Evolutionary conservation across 441 rosid genomes (phyloP).

Genomic region (Rhodomyrtus psidioides): DNA sequence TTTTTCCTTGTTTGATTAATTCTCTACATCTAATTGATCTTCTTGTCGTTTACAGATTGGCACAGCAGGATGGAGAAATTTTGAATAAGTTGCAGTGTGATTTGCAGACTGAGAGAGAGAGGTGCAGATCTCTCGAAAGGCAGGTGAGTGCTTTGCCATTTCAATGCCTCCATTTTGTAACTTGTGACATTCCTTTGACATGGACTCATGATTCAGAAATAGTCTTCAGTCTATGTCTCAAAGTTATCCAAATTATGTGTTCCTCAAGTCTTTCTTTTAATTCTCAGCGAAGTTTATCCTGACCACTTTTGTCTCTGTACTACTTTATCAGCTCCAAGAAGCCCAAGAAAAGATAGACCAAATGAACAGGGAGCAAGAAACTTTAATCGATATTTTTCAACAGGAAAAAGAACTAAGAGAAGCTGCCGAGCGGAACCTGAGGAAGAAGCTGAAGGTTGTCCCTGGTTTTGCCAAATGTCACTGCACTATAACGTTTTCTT

Average conservation of each 20-base stretch:
- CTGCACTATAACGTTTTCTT: neutral
- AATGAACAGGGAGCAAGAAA: slow-evolving; percentile 56
- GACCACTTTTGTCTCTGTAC: neutral
- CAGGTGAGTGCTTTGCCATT: slow-evolving; percentile 32
- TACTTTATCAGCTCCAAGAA: slow-evolving; percentile 33
- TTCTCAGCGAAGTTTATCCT: neutral
- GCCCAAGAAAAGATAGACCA: slow-evolving; percentile 40
- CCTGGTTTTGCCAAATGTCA: neutral
- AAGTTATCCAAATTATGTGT: neutral
- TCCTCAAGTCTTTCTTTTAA: neutral
- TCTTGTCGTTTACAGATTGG: slow-evolving; percentile 27
- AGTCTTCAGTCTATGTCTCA: neutral
- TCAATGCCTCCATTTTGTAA: neutral
- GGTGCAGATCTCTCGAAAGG: slow-evolving; percentile 37
- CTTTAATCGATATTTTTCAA: slow-evolving; percentile 50
- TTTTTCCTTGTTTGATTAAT: neutral
- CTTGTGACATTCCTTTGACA: neutral
- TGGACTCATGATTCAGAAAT: neutral
- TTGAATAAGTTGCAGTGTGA: slow-evolving; percentile 17
- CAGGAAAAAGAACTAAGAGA: slow-evolving; percentile 76
- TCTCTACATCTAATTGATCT: neutral
- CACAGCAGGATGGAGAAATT: slow-evolving; percentile 23
- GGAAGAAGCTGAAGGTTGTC: slow-evolving; percentile 48
- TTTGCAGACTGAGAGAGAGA: slow-evolving; percentile 31
- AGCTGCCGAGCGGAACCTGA: slow-evolving; percentile 54